A percentile compares a stretch with the other conserved stretches of the same genome.
phyloP scores from a whole-genome alignment of 179 eudicot genomes.

The Amaranthus tricolor region DNA sequence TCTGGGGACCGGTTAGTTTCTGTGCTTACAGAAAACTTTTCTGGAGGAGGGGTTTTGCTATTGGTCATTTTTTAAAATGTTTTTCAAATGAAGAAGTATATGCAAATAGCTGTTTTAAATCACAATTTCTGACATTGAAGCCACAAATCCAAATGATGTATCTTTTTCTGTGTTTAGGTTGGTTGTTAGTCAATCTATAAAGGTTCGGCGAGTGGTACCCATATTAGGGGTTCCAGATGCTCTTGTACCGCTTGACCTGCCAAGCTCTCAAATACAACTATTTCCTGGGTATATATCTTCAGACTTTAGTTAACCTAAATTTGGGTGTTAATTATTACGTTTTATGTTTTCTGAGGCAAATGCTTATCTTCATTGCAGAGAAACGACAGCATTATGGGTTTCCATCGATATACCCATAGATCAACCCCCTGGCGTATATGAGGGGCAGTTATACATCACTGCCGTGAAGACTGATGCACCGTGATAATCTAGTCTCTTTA shows the following conservation, averaged over 20 bases:
- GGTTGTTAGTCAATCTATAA: conserved; percentile 63
- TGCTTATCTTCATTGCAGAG: conserved; percentile 50
- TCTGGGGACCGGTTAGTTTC: conserved; percentile 74
- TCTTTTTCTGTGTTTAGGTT: conserved; percentile 45
- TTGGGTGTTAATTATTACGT: not conserved
- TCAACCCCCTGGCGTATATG: conserved; percentile 86
- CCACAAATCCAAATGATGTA: not conserved
- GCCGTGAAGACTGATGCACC: conserved; percentile 76
- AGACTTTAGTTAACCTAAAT: not conserved
- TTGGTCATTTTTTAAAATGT: not conserved
- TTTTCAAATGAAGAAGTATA: not conserved
- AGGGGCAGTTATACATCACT: conserved; percentile 74
- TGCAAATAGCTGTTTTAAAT: not conserved
- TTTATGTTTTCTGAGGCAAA: conserved; percentile 26
- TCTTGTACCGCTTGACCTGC: conserved; percentile 89
- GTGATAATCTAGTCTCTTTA: conserved; percentile 51
- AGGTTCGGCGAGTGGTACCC: conserved; percentile 76
- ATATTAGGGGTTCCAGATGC: conserved; percentile 98
- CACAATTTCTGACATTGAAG: not conserved
- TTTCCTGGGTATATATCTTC: conserved; percentile 63
- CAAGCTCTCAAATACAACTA: conserved; percentile 57
- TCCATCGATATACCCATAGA: conserved; percentile 71
- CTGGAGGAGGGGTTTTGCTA: not conserved
- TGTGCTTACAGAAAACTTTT: not conserved
- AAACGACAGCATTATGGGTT: conserved; percentile 84